A percentile compares a stretch with the other conserved stretches of the same genome.
Conservation (phyloP, 179 eudicot species). For the Silene noctiflora region DNA sequence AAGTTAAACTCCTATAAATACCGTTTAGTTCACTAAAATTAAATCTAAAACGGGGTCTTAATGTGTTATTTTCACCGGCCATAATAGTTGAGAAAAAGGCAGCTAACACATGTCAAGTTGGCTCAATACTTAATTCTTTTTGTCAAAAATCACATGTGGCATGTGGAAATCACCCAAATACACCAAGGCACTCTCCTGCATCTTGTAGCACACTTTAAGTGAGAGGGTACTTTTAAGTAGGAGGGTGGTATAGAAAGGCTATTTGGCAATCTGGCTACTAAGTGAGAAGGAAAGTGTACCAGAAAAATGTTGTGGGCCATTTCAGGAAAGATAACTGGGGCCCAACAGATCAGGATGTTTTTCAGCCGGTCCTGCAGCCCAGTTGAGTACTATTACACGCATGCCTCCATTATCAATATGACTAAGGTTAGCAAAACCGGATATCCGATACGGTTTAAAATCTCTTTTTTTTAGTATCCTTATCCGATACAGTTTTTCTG, state of each 20-base stretch:
- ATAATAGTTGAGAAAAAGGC: neutral
- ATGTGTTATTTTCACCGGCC: too few species aligned
- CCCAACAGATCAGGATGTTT: neutral
- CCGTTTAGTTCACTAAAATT: too few species aligned
- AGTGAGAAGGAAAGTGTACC: neutral
- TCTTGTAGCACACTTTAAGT: neutral
- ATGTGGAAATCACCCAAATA: neutral
- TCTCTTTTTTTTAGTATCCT: too few species aligned
- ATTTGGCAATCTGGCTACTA: neutral
- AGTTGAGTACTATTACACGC: neutral
- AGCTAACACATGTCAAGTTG: neutral
- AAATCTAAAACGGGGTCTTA: too few species aligned
- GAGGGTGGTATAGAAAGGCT: neutral
- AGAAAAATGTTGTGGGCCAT: neutral
- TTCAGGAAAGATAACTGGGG: neutral
- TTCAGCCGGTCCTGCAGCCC: conserved; percentile 1
- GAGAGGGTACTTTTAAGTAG: neutral
- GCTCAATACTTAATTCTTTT: neutral
- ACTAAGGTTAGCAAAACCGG: too few species aligned
- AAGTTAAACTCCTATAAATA: too few species aligned
- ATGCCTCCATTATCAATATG: neutral
- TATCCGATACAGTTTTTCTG: too few species aligned
- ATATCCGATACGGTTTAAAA: too few species aligned
- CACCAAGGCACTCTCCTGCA: neutral
- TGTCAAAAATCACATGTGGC: neutral